These are phyloP conservation scores for Globisporangium camurandrum DNA, from an alignment of 352 stramenopile genomes.

Conservation along the genomic window DNA sequence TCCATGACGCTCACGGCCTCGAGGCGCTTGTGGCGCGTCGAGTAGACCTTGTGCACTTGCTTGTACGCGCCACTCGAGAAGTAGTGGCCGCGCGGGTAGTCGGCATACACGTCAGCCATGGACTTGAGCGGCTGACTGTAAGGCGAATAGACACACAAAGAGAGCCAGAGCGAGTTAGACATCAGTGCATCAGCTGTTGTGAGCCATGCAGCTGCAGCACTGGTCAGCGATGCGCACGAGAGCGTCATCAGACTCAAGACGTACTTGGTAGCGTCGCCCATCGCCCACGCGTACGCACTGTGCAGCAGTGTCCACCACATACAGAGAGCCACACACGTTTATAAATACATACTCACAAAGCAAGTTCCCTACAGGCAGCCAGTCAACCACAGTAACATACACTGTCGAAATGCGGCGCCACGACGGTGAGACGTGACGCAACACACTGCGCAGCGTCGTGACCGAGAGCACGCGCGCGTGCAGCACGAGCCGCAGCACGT, in stretches of 20 bases:
- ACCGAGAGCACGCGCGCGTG: slow-evolving; percentile 30
- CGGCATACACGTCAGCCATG: slow-evolving; percentile 37
- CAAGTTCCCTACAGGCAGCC: no score
- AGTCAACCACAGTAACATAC: slow-evolving; percentile 26
- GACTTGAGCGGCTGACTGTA: slow-evolving; percentile 15
- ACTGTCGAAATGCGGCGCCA: slow-evolving; percentile 35
- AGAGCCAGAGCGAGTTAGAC: not conserved
- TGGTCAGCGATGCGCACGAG: no score
- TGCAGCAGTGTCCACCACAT: not conserved
- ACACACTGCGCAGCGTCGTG: slow-evolving; percentile 19
- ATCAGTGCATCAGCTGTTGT: no score
- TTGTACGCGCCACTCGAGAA: slow-evolving; percentile 85
- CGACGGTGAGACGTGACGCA: slow-evolving; percentile 34
- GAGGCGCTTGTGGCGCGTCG: slow-evolving; percentile 36
- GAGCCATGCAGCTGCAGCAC: no score
- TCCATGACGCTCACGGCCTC: slow-evolving; percentile 91
- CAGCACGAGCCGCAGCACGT: slow-evolving; percentile 36
- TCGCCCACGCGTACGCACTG: slow-evolving; percentile 43
- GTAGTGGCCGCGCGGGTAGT: slow-evolving; percentile 64
- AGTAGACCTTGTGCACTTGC: slow-evolving; percentile 83
- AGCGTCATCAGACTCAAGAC: slow-evolving; percentile 2
- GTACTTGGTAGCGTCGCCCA: slow-evolving; percentile 48
- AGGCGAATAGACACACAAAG: not conserved
- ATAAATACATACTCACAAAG: no score
- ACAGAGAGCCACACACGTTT: not conserved